A percentile compares a stretch with the other conserved stretches of the same genome.
phyloP scores from a whole-genome alignment of 2,329 filamentous ascomycete species.

The Colletotrichum lupini region DNA sequence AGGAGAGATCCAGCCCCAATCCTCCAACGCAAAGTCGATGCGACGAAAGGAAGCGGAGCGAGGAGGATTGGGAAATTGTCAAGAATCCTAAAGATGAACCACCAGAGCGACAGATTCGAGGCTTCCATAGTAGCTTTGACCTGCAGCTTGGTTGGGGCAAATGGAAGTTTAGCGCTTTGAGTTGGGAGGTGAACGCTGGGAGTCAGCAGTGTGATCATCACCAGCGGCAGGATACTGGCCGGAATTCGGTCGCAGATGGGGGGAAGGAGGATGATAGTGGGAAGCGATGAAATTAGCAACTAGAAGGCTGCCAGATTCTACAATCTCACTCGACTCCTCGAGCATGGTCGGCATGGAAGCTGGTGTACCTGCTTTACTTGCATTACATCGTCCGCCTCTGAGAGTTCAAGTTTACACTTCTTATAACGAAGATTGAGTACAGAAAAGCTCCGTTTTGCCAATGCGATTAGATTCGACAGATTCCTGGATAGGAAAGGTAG shows the following conservation, averaged over 20 bases:
- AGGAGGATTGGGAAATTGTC: not conserved
- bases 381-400: not conserved
- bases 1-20: not conserved
- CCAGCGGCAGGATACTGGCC: not conserved
- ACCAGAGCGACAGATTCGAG: not conserved
- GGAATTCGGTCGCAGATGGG: not conserved
- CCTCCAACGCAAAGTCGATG: not conserved
- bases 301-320: not conserved
- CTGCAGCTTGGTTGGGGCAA: conserved; percentile 9
- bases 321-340: not conserved
- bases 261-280: not conserved
- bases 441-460: too few species aligned
- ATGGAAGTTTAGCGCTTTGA: not conserved
- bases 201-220: not conserved
- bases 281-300: not conserved
- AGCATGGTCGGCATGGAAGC: not conserved
- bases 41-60: not conserved
- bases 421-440: too few species aligned
- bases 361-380: not conserved
- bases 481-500: too few species aligned
- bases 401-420: too few species aligned
- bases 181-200: not conserved
- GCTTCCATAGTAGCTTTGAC: not conserved
- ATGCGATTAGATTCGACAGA: too few species aligned
- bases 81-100: not conserved